A percentile compares a stretch with the other conserved stretches of the same genome.
phyloP scores from a whole-genome alignment of 345 rosid genomes.

The Salix brachista region DNA sequence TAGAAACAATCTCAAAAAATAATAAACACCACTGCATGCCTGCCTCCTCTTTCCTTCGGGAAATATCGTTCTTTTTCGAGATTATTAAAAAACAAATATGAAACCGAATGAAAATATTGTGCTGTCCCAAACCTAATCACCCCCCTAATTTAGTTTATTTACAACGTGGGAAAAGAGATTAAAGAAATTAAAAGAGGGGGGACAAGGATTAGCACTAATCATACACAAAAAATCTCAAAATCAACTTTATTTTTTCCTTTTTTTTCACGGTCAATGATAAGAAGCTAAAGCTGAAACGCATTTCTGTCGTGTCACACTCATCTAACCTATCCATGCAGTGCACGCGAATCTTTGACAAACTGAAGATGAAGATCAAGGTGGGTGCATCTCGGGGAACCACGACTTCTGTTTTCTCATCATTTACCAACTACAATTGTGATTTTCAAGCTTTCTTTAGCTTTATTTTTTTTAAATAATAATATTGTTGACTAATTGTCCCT shows the following conservation, averaged over 20 bases:
- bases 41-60: too few species aligned
- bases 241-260: not conserved
- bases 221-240: not conserved
- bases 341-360: slow-evolving; percentile 52
- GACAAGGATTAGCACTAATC: slow-evolving; percentile 8
- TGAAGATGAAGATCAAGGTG: not conserved
- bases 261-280: slow-evolving; percentile 9
- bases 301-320: slow-evolving; percentile 40
- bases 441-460: slow-evolving; percentile 8
- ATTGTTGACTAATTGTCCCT: slow-evolving; percentile 26
- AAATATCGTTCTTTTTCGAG: too few species aligned
- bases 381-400: slow-evolving; percentile 16
- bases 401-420: slow-evolving; percentile 19
- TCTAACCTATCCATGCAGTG: slow-evolving; percentile 37
- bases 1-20: too few species aligned
- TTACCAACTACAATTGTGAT: slow-evolving; percentile 35
- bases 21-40: too few species aligned
- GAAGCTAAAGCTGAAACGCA: slow-evolving; percentile 25
- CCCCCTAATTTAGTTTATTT: too few species aligned
- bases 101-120: too few species aligned
- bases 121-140: too few species aligned
- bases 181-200: not conserved
- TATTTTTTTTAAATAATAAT: not conserved
- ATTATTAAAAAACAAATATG: too few species aligned
- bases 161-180: too few species aligned